phyloP scores from a whole-genome alignment of 345 rosid species.

The Hibiscus mutabilis region DNA sequence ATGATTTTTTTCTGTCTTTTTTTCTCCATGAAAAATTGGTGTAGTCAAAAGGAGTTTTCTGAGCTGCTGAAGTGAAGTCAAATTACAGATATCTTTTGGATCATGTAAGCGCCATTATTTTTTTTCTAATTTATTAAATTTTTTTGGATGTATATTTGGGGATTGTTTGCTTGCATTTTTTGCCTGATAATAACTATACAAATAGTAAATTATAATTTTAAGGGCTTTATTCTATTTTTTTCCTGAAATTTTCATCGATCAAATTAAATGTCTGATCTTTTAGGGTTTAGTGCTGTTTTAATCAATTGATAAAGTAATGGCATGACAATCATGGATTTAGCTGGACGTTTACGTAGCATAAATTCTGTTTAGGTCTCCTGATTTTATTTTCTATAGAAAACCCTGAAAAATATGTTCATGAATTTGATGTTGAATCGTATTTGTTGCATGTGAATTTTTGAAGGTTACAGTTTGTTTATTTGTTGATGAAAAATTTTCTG shows the following conservation, averaged over 20 bases:
- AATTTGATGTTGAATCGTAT: background rate
- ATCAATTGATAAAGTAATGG: background rate
- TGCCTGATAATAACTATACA: background rate
- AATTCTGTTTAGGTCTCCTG: background rate
- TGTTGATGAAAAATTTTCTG: background rate
- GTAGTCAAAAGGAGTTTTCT: conserved; percentile 24
- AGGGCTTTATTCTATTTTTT: background rate
- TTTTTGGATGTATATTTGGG: background rate
- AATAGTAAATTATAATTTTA: background rate
- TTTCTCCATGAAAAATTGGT: conserved; percentile 13
- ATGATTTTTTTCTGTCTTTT: background rate
- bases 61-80: conserved; percentile 30
- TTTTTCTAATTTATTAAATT: background rate
- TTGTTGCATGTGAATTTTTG: background rate
- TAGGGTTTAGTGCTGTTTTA: background rate
- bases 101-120: conserved; percentile 29
- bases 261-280: background rate
- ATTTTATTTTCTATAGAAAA: background rate
- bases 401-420: background rate
- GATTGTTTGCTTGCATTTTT: background rate
- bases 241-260: background rate
- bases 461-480: background rate
- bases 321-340: background rate
- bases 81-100: conserved; percentile 29
- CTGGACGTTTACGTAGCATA: background rate